phyloP scores from a whole-genome alignment of 192 early-diverging fungal genomes.

The Physocladia obscura region DNA sequence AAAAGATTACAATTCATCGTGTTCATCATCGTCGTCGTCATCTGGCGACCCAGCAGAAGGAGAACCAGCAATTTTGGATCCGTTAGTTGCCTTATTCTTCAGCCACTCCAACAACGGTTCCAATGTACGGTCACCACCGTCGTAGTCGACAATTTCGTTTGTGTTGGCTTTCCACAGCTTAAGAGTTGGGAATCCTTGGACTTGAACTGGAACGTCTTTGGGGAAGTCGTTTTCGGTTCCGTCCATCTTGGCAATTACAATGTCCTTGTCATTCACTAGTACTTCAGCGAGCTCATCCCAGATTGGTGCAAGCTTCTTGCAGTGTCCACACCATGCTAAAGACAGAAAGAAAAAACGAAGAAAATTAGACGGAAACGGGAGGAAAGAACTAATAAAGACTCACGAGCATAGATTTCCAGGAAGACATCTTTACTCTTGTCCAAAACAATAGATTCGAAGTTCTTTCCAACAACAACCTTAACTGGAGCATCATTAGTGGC shows the following conservation, averaged over 20 bases:
- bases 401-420: slow-evolving; percentile 81
- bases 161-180: slow-evolving; percentile 83
- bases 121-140: slow-evolving; percentile 74
- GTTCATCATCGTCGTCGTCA: slow-evolving; percentile 10
- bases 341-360: slow-evolving; percentile 25
- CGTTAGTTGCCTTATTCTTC: slow-evolving; percentile 59
- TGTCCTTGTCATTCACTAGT: slow-evolving; percentile 43
- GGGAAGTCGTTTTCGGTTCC: slow-evolving; percentile 94
- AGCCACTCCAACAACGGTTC: slow-evolving; percentile 80
- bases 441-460: slow-evolving; percentile 82
- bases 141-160: slow-evolving; percentile 80
- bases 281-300: slow-evolving; percentile 79
- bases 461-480: slow-evolving; percentile 82
- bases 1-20: slow-evolving; percentile 21
- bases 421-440: slow-evolving; percentile 87
- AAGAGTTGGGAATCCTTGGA: slow-evolving; percentile 94
- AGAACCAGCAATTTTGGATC: slow-evolving; percentile 18
- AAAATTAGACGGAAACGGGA: slow-evolving; percentile 9
- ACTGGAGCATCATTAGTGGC: slow-evolving; percentile 85
- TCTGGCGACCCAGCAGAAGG: background rate
- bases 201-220: slow-evolving; percentile 57
- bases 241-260: slow-evolving; percentile 94
- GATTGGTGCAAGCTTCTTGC: slow-evolving; percentile 65
- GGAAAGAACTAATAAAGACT: slow-evolving; percentile 27
- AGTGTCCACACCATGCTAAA: slow-evolving; percentile 59